phyloP scores from a whole-genome alignment of 495 filamentous ascomycete genomes.

The Bathelium albidoporum region DNA sequence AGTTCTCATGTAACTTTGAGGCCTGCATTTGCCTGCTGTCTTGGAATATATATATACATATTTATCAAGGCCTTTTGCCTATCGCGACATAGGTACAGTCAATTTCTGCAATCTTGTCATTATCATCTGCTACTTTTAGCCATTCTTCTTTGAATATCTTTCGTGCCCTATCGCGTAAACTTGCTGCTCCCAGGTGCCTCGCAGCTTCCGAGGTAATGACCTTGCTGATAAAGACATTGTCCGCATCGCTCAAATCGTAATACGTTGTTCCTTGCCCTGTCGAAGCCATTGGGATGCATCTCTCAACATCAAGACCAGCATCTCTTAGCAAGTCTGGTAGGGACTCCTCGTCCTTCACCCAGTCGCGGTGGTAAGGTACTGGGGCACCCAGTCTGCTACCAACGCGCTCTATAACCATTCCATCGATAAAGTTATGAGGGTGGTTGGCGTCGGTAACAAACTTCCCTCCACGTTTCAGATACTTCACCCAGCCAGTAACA shows the following conservation, averaged over 20 bases:
- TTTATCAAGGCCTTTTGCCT: conserved; percentile 8
- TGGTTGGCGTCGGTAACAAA: conserved; percentile 19
- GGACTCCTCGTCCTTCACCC: conserved; percentile 2
- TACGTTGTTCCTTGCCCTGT: background rate
- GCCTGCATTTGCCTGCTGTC: background rate
- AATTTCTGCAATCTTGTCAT: conserved; percentile 11
- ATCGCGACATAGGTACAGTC: conserved; percentile 13
- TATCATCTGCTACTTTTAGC: conserved; percentile 11
- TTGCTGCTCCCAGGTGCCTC: background rate
- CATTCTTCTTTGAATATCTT: conserved; percentile 16
- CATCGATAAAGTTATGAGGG: conserved; percentile 7
- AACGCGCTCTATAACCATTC: conserved; percentile 14
- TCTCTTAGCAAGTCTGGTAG: background rate
- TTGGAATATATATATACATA: background rate
- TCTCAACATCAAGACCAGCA: conserved; percentile 4
- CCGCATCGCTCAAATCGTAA: background rate
- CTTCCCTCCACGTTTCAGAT: conserved; percentile 29
- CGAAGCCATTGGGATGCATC: background rate
- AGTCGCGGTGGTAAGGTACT: conserved; percentile 10
- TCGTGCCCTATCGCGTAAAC: conserved; percentile 8
- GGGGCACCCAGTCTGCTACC: conserved; percentile 7
- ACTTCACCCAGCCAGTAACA: conserved; percentile 27
- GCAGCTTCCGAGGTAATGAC: background rate
- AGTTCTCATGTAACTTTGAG: background rate
- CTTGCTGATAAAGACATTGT: conserved; percentile 5